phyloP scores from a whole-genome alignment of 1,284 basidiomycete species.

The Malassezia brasiliensis region DNA sequence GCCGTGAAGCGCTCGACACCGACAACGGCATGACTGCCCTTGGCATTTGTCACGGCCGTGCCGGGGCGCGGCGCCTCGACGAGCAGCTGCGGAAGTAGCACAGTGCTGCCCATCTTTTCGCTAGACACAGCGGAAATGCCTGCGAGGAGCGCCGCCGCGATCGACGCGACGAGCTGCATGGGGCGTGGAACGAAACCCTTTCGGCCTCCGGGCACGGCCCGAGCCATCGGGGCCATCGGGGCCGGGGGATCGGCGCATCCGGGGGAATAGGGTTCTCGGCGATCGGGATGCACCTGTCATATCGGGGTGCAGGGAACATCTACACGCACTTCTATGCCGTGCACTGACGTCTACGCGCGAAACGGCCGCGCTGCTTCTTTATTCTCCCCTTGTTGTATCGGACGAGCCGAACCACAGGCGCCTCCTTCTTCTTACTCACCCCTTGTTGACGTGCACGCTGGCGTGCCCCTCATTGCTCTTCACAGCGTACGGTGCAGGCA shows the following conservation, averaged over 20 bases:
- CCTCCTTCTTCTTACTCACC: neutral
- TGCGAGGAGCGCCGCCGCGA: neutral
- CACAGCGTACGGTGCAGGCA: conserved; percentile 8
- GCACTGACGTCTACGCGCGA: neutral
- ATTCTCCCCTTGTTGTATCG: neutral
- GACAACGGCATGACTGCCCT: conserved; percentile 9
- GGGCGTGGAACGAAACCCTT: neutral
- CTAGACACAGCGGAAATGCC: too few relatives aligned
- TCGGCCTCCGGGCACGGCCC: too few relatives aligned
- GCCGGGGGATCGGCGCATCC: too few relatives aligned
- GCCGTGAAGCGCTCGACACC: neutral
- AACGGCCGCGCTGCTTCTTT: neutral
- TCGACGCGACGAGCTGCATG: neutral
- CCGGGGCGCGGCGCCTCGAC: conserved; percentile 14
- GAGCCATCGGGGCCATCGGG: too few relatives aligned
- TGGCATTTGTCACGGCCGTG: neutral
- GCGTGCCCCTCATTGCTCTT: conserved; percentile 2
- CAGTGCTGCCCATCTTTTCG: too few relatives aligned
- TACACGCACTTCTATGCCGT: neutral
- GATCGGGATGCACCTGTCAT: too few relatives aligned
- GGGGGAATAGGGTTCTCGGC: too few relatives aligned
- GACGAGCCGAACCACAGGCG: neutral
- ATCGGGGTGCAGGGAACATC: neutral
- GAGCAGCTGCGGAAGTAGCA: conserved; percentile 8
- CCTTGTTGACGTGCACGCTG: conserved; percentile 5